These are phyloP conservation scores for Draba incana DNA, from an alignment of 345 rosid genomes.

Conservation along the genomic window DNA sequence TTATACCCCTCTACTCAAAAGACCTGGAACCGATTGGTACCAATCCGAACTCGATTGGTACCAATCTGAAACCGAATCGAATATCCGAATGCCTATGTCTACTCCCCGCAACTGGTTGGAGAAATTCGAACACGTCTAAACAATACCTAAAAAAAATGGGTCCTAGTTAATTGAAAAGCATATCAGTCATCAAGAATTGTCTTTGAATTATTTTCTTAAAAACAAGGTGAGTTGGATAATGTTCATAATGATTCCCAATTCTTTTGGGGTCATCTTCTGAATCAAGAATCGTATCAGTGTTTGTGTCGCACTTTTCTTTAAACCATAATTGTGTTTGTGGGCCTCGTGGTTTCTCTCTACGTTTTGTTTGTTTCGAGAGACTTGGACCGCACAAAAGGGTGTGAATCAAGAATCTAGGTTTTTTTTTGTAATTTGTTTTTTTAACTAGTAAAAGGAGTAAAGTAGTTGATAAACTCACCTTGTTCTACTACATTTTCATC, in stretches of 20 bases:
- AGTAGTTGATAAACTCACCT: conserved; percentile 1
- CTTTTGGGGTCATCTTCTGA: conserved; percentile 28
- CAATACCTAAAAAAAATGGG: too few relatives aligned
- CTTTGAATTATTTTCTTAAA: too few relatives aligned
- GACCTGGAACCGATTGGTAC: too few relatives aligned
- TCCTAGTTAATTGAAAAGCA: too few relatives aligned
- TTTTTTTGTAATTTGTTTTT: not conserved
- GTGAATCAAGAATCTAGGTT: conserved; percentile 22
- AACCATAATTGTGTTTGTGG: conserved; percentile 39
- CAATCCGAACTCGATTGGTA: too few relatives aligned
- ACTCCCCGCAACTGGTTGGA: too few relatives aligned
- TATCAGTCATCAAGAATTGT: too few relatives aligned
- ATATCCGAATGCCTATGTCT: too few relatives aligned
- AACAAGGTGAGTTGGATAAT: conserved; percentile 15
- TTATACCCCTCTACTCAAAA: too few relatives aligned
- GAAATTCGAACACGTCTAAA: too few relatives aligned
- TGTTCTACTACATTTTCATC: conserved; percentile 6
- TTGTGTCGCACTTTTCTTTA: conserved; percentile 39
- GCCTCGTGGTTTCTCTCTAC: conserved; percentile 25
- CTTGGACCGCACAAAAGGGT: conserved; percentile 22
- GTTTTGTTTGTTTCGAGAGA: conserved; percentile 25
- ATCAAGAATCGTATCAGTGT: conserved; percentile 30
- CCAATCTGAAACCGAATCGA: too few relatives aligned
- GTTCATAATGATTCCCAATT: conserved; percentile 10
- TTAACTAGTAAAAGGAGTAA: not conserved